A percentile compares a stretch with the other conserved stretches of the same genome.
These are phyloP conservation scores for Phycomyces nitens DNA, from an alignment of 192 early-diverging fungal species.

Conservation along the genomic window DNA sequence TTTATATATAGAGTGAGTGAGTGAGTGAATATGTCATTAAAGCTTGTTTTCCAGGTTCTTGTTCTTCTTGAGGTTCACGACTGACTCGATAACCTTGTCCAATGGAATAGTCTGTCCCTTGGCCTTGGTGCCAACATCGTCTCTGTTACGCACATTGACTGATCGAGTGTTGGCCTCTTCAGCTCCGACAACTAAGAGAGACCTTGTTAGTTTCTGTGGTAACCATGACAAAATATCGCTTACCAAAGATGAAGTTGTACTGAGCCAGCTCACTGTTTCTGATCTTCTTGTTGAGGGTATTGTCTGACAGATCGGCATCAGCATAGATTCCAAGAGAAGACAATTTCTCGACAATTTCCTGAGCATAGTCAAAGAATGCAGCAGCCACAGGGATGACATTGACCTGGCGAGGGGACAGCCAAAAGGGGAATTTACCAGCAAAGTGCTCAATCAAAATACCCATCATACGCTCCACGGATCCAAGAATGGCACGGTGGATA, in stretches of 20 bases:
- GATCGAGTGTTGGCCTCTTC: constrained; percentile 72
- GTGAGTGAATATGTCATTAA: no score
- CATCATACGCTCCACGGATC: constrained; percentile 93
- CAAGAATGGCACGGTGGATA: constrained; percentile 97
- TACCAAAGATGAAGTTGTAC: constrained; percentile 90
- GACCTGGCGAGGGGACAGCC: constrained; percentile 94
- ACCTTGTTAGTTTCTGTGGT: no score
- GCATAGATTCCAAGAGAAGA: constrained; percentile 73
- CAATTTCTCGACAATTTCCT: constrained; percentile 67
- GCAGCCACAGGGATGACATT: constrained; percentile 85
- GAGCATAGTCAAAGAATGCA: constrained; percentile 78
- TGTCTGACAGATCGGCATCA: constrained; percentile 83
- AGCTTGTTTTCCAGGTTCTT: constrained; percentile 58
- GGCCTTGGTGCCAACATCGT: constrained; percentile 76
- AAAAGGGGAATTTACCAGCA: constrained; percentile 97
- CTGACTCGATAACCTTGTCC: constrained; percentile 64
- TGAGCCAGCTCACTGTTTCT: constrained; percentile 90
- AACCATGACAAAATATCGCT: background rate
- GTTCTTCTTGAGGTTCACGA: constrained; percentile 66
- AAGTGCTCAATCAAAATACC: constrained; percentile 95
- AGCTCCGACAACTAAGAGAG: constrained; percentile 73
- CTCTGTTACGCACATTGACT: constrained; percentile 90
- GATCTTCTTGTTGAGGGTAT: constrained; percentile 97
- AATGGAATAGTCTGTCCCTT: constrained; percentile 78
- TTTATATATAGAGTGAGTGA: no score